Percentiles rank a stretch among this genome's conserved stretches.
Evolutionary conservation across 805 yeast species (phyloP).

Genomic region (Jamesozyma jinghongensis): DNA sequence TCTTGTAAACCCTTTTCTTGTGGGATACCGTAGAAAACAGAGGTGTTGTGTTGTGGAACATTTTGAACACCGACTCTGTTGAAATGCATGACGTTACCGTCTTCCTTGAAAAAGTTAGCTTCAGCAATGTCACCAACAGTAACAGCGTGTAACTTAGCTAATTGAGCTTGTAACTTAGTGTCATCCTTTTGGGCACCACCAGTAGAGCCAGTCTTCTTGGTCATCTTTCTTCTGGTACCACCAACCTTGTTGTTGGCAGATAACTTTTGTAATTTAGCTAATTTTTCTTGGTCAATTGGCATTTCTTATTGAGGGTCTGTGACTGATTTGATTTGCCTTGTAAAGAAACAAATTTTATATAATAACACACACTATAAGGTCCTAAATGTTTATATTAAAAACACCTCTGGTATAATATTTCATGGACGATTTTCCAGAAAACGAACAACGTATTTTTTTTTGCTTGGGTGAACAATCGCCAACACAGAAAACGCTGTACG

Average conservation of each 20-base stretch:
- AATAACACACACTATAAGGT: too few relatives aligned
- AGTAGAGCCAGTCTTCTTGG: constrained; percentile 45
- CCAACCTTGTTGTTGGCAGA: constrained; percentile 75
- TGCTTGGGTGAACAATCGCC: too few relatives aligned
- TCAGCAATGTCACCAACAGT: constrained; percentile 85
- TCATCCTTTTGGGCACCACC: constrained; percentile 71
- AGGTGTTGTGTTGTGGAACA: constrained; percentile 82
- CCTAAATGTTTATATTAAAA: too few relatives aligned
- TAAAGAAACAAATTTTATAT: too few relatives aligned
- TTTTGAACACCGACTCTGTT: constrained; percentile 94
- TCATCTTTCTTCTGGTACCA: constrained; percentile 83
- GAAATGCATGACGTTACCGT: constrained; percentile 92
- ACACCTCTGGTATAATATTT: too few relatives aligned
- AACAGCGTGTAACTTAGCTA: constrained; percentile 83
- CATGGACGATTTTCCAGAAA: too few relatives aligned
- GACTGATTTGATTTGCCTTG: too few relatives aligned
- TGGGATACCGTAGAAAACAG: constrained; percentile 90
- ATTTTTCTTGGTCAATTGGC: constrained; percentile 91
- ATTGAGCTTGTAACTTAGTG: constrained; percentile 80
- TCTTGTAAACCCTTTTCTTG: constrained; percentile 89
- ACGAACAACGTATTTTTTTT: too few relatives aligned
- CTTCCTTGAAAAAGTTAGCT: constrained; percentile 95
- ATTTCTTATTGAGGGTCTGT: constrained; percentile 29
- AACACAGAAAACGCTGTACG: too few relatives aligned
- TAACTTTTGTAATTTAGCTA: constrained; percentile 78